Evolutionary conservation across 176 grass and related monocot genomes (phyloP), one percentile per base, ranked within the genome.

Genomic region (Alloteropsis semialata): DNA sequence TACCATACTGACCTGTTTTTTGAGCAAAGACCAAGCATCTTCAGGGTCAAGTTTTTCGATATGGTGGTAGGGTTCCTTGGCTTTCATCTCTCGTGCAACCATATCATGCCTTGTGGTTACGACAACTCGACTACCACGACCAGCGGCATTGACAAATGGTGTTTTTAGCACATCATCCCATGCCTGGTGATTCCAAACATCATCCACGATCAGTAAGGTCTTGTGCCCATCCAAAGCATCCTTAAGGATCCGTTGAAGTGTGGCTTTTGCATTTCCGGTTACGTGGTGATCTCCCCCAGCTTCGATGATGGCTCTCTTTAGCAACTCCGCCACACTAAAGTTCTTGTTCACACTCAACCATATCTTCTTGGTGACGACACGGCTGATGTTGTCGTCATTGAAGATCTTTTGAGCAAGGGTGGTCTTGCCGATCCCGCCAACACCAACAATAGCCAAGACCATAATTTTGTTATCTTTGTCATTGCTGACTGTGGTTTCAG

Each of bases 351-450:
- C 65, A 36, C 71, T 82, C 9, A 82, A 17, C 83, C 84, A 87
- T 29, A 83, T 83, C 30, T 0, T 34, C 18, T 59, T 57, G 18
- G 72, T 8, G 6, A 91, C 87, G 3, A 59, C 28, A 0, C 19
- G 0, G 2, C 62, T 15, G 5, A 87, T 59, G 50, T 14, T 14
- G 2, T 80, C 33, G 0, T 83, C 8, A 2, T 82, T 66, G 6
- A 72, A 87, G 16, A 90, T 66, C 11, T 83, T 74, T 16, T 65
- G 46, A 0, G 88, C 84, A 3, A 90, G 84, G 13, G 88, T 87
- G 1, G 79, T 90, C 78, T 90, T 90, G 16, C 88, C 88, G 1
- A 90, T 85, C 6, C 83, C 83, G 0, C 83, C 68, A 8, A 81
- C 38, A 9, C 76, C 88, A 15, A 60, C 72, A 21, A 90, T 45